Evolutionary conservation across 176 grass and related monocot genomes (phyloP).

Genomic region (Oryza punctata): DNA sequence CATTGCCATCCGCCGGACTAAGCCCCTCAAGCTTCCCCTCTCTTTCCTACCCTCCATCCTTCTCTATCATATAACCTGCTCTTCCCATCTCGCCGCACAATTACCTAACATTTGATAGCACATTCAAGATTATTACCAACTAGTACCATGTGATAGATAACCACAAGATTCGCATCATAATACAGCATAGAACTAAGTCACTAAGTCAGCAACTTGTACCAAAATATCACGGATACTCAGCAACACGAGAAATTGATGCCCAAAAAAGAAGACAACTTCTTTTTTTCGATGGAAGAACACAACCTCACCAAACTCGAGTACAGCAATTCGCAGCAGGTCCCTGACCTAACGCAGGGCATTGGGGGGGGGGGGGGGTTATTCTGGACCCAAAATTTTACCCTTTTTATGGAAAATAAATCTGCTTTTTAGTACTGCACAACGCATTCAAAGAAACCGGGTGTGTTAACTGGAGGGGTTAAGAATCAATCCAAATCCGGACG

Average conservation of each 20-base stretch:
- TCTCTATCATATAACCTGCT: slow-evolving; percentile 14
- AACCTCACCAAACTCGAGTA: slow-evolving; percentile 5
- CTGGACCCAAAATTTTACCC: background rate
- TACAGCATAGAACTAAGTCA: background rate
- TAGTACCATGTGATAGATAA: slow-evolving; percentile 10
- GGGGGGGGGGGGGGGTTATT: background rate
- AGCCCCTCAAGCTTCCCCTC: slow-evolving; percentile 33
- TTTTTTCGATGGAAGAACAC: background rate
- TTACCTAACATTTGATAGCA: slow-evolving; percentile 40
- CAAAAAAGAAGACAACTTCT: background rate
- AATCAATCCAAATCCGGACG: background rate
- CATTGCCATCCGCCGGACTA: slow-evolving; percentile 52
- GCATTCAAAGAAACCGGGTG: background rate
- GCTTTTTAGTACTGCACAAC: background rate
- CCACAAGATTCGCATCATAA: slow-evolving; percentile 28
- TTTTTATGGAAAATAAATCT: background rate
- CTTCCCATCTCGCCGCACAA: slow-evolving; percentile 28
- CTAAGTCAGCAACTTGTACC: background rate
- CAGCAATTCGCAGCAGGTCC: background rate
- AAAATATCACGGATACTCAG: slow-evolving; percentile 12
- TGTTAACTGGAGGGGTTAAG: background rate
- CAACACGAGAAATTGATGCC: background rate
- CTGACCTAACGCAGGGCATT: background rate
- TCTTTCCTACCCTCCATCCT: slow-evolving; percentile 55
- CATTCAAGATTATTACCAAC: background rate